Evolutionary conservation across 345 rosid genomes (phyloP), one percentile per base, ranked within the genome.

Genomic region (Eucalyptus regnans): DNA sequence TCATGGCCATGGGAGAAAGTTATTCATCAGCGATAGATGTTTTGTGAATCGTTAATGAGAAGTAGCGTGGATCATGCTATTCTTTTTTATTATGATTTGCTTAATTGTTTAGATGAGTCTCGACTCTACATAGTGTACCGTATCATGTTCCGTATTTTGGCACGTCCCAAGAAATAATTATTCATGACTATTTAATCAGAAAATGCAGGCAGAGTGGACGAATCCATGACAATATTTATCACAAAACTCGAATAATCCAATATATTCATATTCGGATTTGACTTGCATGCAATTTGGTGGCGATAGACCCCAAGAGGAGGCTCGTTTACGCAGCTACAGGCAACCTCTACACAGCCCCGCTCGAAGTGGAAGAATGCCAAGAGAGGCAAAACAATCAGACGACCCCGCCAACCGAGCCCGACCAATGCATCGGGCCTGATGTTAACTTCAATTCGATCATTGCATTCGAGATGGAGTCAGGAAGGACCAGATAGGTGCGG

Each of bases 371-470:
- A 8, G 31, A 87, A 22, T 94, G 95, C 71, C 94, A 89, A 80
- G 91, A 88, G 87, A 58, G 86, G 29, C 94, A 92, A 88, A 94
- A 90, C 87, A 93, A 93, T 83, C 92, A 88, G 90, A 93, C 92
- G 25, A 89, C 88, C 23, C 60, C 14, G 44, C 95, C 96, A 52
- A 87, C 71, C 41, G 91, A 89, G 16, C 94, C 94, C 14, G 92
- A 93, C 60, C 93, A 89, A 58, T 91, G 94, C 90, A 86, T 92
- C 23, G 91, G 92, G 37, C 91, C 92, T 16, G 92, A 91, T 46
- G 88, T 87, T 76, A 86, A 90, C 89, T 90, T 88, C 90, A 80
- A 93, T 86, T 93, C 94, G 22, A 89, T 93, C 58, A 52, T 93
- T 6, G 93, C 94, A 5, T 43, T 92, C 15, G 89, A 91, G 25